A percentile compares a stretch with the other conserved stretches of the same genome.
Conservation (phyloP, 352 stramenopile genomes). For the Thalassiosira livingstoniorum region DNA sequence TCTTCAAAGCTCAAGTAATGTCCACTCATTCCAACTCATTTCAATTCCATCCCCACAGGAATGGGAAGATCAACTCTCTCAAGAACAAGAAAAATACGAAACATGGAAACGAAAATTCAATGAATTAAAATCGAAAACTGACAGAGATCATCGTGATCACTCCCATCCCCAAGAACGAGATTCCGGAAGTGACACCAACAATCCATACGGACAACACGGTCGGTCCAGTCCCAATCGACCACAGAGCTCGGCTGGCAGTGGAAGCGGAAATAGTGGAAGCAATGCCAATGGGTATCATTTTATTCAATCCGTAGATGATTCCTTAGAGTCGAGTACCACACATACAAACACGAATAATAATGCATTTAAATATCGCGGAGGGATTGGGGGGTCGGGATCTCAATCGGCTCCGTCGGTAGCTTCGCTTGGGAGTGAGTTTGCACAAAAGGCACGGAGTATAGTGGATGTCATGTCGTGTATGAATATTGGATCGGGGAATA, state of each 20-base stretch:
- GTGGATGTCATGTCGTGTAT: constrained; percentile 44
- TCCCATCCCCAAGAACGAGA: constrained; percentile 1
- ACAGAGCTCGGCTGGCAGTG: neutral
- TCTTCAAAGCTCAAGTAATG: too few relatives aligned
- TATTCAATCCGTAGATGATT: neutral
- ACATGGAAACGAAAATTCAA: constrained; percentile 36
- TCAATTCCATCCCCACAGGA: too few relatives aligned
- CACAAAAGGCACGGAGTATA: constrained; percentile 48
- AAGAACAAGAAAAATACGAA: constrained; percentile 39
- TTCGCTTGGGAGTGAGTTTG: constrained; percentile 59
- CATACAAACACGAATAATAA: neutral
- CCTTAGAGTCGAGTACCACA: neutral
- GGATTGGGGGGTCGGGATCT: constrained; percentile 3
- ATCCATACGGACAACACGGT: neutral
- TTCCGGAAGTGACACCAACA: neutral
- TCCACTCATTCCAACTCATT: too few relatives aligned
- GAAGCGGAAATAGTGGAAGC: neutral
- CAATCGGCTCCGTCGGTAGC: constrained; percentile 38
- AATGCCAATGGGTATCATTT: neutral
- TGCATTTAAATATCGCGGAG: neutral
- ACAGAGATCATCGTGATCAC: constrained; percentile 5
- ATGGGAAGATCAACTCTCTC: constrained; percentile 48
- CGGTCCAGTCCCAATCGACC: constrained; percentile 16
- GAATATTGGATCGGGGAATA: neutral
- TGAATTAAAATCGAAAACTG: constrained; percentile 19